Conservation (phyloP, 1,139 yeast genomes). For the Pichia sp. region DNA sequence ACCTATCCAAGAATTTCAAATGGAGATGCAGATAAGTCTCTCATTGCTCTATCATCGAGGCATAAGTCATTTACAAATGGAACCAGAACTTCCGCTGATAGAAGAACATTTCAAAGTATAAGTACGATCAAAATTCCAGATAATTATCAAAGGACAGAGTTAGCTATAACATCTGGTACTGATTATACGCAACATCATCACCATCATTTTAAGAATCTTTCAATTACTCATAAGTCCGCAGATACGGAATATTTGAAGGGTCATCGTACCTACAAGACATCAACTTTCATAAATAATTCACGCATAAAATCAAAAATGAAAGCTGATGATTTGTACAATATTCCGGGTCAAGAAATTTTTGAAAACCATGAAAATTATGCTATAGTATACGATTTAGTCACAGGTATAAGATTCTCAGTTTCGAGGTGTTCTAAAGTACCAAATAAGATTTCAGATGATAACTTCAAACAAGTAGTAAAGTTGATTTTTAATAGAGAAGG, state of each 20-base stretch:
- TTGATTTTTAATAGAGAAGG: slow-evolving; percentile 85
- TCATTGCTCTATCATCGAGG: background rate
- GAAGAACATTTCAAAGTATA: slow-evolving; percentile 22
- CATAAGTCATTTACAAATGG: background rate
- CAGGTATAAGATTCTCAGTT: slow-evolving; percentile 94
- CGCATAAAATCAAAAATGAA: slow-evolving; percentile 20
- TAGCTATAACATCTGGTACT: slow-evolving; percentile 15
- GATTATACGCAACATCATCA: slow-evolving; percentile 9
- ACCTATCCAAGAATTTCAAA: slow-evolving; percentile 9
- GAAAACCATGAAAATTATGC: slow-evolving; percentile 86
- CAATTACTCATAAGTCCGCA: slow-evolving; percentile 3
- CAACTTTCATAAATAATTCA: slow-evolving; percentile 20
- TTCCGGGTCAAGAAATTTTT: slow-evolving; percentile 26
- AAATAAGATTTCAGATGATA: slow-evolving; percentile 62
- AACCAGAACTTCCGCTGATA: slow-evolving; percentile 15
- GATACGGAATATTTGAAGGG: slow-evolving; percentile 13
- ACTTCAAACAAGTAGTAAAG: slow-evolving; percentile 68
- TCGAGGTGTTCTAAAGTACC: slow-evolving; percentile 86
- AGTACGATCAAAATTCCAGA: slow-evolving; percentile 27
- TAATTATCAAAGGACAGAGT: slow-evolving; percentile 24
- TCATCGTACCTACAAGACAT: slow-evolving; percentile 9
- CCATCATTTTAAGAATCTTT: background rate
- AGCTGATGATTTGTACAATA: slow-evolving; percentile 25
- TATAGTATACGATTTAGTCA: slow-evolving; percentile 93
- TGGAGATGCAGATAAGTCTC: background rate